phyloP scores from a whole-genome alignment of 257 asterid species.

The Nicotiana undulata region DNA sequence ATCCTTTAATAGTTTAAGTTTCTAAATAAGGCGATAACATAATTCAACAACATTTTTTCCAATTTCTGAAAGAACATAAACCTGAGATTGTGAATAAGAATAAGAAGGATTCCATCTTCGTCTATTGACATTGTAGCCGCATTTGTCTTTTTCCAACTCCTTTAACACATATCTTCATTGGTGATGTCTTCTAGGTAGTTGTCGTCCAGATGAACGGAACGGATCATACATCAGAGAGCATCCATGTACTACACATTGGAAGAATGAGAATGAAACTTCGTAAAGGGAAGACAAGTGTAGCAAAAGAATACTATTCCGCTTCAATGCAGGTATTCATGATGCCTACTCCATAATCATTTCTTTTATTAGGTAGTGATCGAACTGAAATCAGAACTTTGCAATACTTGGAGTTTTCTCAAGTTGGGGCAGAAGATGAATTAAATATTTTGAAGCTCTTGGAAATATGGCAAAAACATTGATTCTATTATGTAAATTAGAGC shows the following conservation, averaged over 20 bases:
- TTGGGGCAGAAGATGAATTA: not conserved
- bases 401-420: not conserved
- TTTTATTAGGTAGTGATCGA: not conserved
- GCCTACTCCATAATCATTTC: not conserved
- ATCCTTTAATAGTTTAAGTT: not conserved
- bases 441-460: not conserved
- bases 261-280: conserved; percentile 87
- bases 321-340: conserved; percentile 71
- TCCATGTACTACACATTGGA: conserved; percentile 77
- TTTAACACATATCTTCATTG: not conserved
- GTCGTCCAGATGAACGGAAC: conserved; percentile 69
- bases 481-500: not conserved
- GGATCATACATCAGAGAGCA: conserved; percentile 52
- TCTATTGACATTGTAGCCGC: not conserved
- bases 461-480: not conserved
- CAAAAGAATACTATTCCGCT: conserved; percentile 76
- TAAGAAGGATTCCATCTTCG: not conserved
- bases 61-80: not conserved
- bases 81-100: not conserved
- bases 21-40: not conserved
- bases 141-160: not conserved
- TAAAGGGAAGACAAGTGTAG: conserved; percentile 59
- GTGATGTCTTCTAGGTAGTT: conserved; percentile 47
- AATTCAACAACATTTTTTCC: not conserved
- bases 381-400: not conserved